Evolutionary conservation across 2,329 filamentous ascomycete species (phyloP).

Genomic region (Elsinoe perseae): DNA sequence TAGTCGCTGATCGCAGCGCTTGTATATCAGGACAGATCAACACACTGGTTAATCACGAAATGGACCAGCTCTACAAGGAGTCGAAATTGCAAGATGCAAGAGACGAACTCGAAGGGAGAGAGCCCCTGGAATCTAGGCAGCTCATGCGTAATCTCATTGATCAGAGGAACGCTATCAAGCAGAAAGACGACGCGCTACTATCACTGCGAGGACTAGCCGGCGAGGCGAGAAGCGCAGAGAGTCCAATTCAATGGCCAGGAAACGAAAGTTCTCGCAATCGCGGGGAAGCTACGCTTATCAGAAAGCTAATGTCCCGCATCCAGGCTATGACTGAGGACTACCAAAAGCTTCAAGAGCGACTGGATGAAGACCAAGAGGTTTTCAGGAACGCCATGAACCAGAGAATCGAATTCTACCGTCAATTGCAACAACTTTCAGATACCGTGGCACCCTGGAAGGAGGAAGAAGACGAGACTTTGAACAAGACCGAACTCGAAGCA

Average conservation of each 20-base stretch:
- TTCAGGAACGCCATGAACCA: constrained; percentile 76
- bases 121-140: constrained; percentile 45
- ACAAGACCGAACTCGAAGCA: constrained; percentile 40
- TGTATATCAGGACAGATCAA: constrained; percentile 72
- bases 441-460: constrained; percentile 70
- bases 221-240: constrained; percentile 58
- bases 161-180: constrained; percentile 38
- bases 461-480: constrained; percentile 49
- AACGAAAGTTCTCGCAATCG: constrained; percentile 47
- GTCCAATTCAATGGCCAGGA: constrained; percentile 52
- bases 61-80: constrained; percentile 36
- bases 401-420: constrained; percentile 80
- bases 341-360: constrained; percentile 41
- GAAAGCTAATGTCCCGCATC: constrained; percentile 53
- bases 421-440: constrained; percentile 86
- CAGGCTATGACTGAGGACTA: constrained; percentile 47
- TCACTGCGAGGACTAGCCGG: constrained; percentile 65
- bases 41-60: constrained; percentile 65
- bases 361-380: constrained; percentile 65
- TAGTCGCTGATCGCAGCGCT: constrained; percentile 70
- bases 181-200: constrained; percentile 45
- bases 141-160: constrained; percentile 46
- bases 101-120: constrained; percentile 38
- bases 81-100: constrained; percentile 52
- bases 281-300: constrained; percentile 58